phyloP scores from a whole-genome alignment of 2,329 filamentous ascomycete genomes.

The Cladosporium sphaerospermum region DNA sequence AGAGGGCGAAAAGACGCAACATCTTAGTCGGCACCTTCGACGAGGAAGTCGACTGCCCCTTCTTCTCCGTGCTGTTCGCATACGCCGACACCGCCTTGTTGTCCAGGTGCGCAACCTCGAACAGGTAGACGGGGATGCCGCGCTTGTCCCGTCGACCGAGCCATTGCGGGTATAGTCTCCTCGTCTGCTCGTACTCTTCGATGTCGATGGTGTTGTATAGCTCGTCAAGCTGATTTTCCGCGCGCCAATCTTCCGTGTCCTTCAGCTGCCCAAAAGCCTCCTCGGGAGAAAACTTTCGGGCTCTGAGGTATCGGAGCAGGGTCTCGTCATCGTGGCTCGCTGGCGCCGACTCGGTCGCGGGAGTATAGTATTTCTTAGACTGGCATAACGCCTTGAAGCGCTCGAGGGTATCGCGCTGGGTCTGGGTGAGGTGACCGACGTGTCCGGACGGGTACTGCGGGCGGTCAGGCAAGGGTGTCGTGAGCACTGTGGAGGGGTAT shows the following conservation, averaged over 20 bases:
- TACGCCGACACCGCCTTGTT: constrained; percentile 74
- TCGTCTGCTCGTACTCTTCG: constrained; percentile 73
- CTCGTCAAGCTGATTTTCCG: constrained; percentile 67
- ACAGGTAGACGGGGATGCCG: constrained; percentile 88
- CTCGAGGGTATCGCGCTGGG: constrained; percentile 60
- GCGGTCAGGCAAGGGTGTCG: background rate
- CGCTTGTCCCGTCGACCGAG: constrained; percentile 83
- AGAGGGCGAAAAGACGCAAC: constrained; percentile 81
- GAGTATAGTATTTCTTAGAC: constrained; percentile 59
- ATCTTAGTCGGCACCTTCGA: constrained; percentile 67
- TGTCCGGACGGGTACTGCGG: constrained; percentile 66
- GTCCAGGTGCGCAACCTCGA: constrained; percentile 77
- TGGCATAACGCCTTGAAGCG: constrained; percentile 65
- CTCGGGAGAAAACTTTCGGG: constrained; percentile 69
- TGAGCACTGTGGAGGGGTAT: constrained; percentile 5
- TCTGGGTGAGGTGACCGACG: constrained; percentile 64
- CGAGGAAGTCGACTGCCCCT: constrained; percentile 46
- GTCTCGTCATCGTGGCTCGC: constrained; percentile 67
- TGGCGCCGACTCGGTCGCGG: constrained; percentile 33
- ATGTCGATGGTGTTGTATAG: constrained; percentile 84
- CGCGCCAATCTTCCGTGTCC: constrained; percentile 82
- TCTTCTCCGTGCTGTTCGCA: constrained; percentile 58
- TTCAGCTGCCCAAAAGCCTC: constrained; percentile 80
- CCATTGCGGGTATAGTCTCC: constrained; percentile 86
- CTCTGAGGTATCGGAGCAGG: constrained; percentile 76